Percentiles rank a stretch among this genome's conserved stretches.
Conservation (phyloP, 352 stramenopile genomes). For the Phytophthora colocasiae region DNA sequence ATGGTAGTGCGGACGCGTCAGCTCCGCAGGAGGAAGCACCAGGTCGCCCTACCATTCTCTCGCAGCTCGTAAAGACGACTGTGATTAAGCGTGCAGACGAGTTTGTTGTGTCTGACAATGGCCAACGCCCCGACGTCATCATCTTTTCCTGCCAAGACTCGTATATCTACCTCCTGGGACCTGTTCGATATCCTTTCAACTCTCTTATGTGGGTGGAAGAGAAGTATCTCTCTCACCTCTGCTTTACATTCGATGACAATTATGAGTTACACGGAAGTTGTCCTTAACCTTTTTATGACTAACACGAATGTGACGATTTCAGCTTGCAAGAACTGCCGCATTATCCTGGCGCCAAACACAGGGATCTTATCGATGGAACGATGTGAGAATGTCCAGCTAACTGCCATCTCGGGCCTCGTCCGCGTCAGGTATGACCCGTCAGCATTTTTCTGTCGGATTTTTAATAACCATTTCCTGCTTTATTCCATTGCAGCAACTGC, state of each 20-base stretch:
- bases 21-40: conserved; percentile 28
- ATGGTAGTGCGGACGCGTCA: conserved; percentile 28
- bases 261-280: conserved; percentile 2
- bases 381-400: conserved; percentile 94
- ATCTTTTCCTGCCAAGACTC: conserved; percentile 94
- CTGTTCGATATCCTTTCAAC: conserved; percentile 89
- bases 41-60: conserved; percentile 57
- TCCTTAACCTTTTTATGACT: conserved; percentile 64
- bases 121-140: conserved; percentile 64
- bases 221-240: background rate
- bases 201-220: background rate
- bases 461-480: background rate
- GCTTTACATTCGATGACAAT: background rate
- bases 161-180: conserved; percentile 95
- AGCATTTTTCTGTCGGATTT: background rate
- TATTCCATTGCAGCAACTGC: conserved; percentile 86
- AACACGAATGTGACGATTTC: conserved; percentile 92
- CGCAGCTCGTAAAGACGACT: conserved; percentile 75
- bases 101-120: conserved; percentile 42
- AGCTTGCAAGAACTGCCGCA: conserved; percentile 95
- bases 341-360: conserved; percentile 94
- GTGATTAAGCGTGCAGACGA: conserved; percentile 83
- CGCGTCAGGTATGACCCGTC: conserved; percentile 71
- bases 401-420: conserved; percentile 84
- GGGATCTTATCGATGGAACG: conserved; percentile 94